These are phyloP conservation scores for Hypholoma fasciculare DNA, from an alignment of 768 basidiomycete genomes.

Conservation along the genomic window DNA sequence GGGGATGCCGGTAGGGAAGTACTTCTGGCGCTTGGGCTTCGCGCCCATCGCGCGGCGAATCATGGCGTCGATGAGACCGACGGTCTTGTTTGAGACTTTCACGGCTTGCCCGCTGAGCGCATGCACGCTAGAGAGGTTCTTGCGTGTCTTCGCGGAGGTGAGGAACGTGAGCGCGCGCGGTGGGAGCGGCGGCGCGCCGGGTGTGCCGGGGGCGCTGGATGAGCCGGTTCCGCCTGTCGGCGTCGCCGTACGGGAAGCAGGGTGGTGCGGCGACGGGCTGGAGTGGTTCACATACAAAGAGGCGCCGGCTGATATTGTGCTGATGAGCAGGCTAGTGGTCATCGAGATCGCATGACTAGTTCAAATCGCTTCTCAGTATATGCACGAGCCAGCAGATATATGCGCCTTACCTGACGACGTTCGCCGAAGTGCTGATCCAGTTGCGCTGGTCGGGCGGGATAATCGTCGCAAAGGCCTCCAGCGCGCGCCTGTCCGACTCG, in stretches of 20 bases:
- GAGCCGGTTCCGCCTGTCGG: constrained; percentile 8
- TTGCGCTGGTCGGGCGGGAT: constrained; percentile 70
- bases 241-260: constrained; percentile 16
- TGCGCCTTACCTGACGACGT: constrained; percentile 52
- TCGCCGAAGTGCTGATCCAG: constrained; percentile 65
- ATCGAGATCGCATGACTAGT: constrained; percentile 66
- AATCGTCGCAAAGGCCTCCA: constrained; percentile 57
- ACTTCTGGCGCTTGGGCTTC: constrained; percentile 32
- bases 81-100: constrained; percentile 62
- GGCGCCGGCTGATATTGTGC: constrained; percentile 62
- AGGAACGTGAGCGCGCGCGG: constrained; percentile 56
- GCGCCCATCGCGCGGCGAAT: constrained; percentile 57
- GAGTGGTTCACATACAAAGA: constrained; percentile 62
- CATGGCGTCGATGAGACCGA: constrained; percentile 59
- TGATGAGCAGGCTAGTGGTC: constrained; percentile 62
- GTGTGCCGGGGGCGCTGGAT: constrained; percentile 20
- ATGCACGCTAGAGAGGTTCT: constrained; percentile 61
- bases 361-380: constrained; percentile 3
- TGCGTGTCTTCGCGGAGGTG: constrained; percentile 57
- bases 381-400: not conserved
- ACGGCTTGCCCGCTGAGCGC: constrained; percentile 66
- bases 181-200: constrained; percentile 35
- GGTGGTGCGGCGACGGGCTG: constrained; percentile 46
- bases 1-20: constrained; percentile 12
- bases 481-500: constrained; percentile 39